Base-by-base conservation (phyloP, 805 yeast genomes). In the Metschnikowia proteae region DNA sequence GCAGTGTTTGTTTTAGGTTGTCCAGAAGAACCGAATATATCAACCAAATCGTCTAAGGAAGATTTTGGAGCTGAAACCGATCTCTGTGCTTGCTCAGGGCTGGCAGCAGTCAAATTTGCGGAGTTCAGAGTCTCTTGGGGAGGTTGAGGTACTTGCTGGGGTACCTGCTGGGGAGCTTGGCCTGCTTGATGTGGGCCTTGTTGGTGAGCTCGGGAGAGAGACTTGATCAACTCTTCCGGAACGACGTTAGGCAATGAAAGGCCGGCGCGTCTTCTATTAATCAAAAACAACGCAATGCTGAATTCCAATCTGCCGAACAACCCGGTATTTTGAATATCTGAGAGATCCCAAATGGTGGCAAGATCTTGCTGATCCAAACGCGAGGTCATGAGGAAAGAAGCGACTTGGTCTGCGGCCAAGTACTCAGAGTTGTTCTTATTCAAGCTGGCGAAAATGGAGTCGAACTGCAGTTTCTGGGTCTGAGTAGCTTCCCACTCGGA, bases 281-380 rank as follows among this genome's bases (percentile, higher is more conserved):
- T 94, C 56, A 94, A 78, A 63, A 84, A 92, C 88, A 94, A 85
- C 13, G 98, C 97, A 61, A 94, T 84, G 3, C 95, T 83, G 65
- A 94, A 94, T 65, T 94, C 99, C 55, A 81, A 75, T 59, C 79
- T 81, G 43, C 88, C 77, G 61, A 94, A 89, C 37, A 78, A 78
- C 26, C 97, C 97, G 38, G 87, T 81, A 65, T 89, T 89, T 56
- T 88, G 86, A 53, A 89, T 78, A 64, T 94, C 97, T 7, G 98
- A 82, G 57, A 94, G 75, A 67, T 94, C 99, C 99, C 99, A 94
- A 38, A 92, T 83, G 25, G 81, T 71, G 1, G 98, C 99, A 53
- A 94, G 76, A 22, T 81, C 83, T 45, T 88, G 91, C 60, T 91
- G 96, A 45, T 83, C 78, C 51, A 94, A 78, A 53, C 88, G 86